Evolutionary conservation across 2,329 filamentous ascomycete genomes (phyloP), one percentile per base, ranked within the genome.

Genomic region (Trichoderma pleuroti): DNA sequence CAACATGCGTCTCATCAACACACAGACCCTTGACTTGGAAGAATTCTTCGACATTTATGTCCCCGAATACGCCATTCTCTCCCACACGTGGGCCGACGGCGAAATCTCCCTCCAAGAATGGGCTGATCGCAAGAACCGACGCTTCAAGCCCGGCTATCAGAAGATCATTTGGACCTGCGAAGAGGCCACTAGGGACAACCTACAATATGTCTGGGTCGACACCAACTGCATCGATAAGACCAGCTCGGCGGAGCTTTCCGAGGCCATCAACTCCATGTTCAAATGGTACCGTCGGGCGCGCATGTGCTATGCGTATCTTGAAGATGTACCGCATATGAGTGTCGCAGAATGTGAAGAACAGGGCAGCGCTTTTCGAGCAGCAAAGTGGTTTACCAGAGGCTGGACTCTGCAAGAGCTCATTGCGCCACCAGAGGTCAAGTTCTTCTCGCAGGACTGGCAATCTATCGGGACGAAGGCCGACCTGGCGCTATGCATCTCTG

Each of bases 351-450:
- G 66, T 12, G 42, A 49, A 16, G 30, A 68, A 18, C 18, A 24
- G 2, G 66, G 30, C 28, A 68, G 54, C 36, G 66, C 54, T 9
- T 68, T 61, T 61, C 49, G 65, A 28, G 18, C 16, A 34, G 49
- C 65, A 12, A 68, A 57, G 16, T 77, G 76, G 73, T 76, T 76
- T 21, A 74, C 73, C 46, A 67, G 74, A 67, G 76, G 74, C 16
- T 80, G 70, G 77, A 79, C 71, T 5, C 71, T 77, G 6, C 73
- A 76, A 36, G 76, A 77, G 61, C 71, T 77, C 30, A 59, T 75
- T 8, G 74, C 74, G 2, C 73, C 73, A 9, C 18, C 14, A 39
- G 49, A 54, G 0, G 65, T 74, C 21, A 70, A 64, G 7, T 74
- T 74, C 60, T 74, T 71, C 42, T 69, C 64, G 5, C n/a, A 71